Percentiles rank a stretch among this genome's conserved stretches.
Conservation (phyloP, 805 yeast species). For the Hanseniaspora osmophila region DNA sequence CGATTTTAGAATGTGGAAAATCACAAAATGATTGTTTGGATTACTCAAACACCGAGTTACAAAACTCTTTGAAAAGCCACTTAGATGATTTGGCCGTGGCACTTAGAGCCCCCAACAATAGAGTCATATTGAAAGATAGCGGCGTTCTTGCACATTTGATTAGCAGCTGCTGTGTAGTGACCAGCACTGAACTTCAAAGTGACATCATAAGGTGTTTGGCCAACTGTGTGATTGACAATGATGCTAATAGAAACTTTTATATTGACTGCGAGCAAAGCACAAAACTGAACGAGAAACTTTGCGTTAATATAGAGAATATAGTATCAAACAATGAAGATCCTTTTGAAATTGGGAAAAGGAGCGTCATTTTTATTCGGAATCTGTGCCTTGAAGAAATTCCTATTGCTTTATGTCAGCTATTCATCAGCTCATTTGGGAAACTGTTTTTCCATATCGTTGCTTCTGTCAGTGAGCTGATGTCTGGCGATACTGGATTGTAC, state of each 20-base stretch:
- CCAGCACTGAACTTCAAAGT: conserved; percentile 13
- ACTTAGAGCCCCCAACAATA: conserved; percentile 17
- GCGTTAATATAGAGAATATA: conserved; percentile 9
- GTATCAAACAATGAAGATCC: conserved; percentile 3
- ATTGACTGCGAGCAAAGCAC: conserved; percentile 2
- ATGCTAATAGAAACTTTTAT: conserved; percentile 15
- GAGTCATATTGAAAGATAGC: conserved; percentile 17
- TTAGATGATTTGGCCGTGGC: conserved; percentile 21
- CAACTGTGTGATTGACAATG: conserved; percentile 20
- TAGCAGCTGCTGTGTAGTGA: conserved; percentile 1
- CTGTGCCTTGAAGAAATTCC: conserved; percentile 13
- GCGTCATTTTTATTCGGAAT: conserved; percentile 18
- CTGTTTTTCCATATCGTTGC: neutral
- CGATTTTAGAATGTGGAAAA: conserved; percentile 9
- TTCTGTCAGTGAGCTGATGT: neutral
- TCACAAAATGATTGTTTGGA: neutral
- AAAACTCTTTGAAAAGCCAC: conserved; percentile 5
- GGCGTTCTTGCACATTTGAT: conserved; percentile 10
- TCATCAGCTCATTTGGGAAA: neutral
- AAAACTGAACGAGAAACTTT: conserved; percentile 10
- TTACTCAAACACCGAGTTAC: conserved; percentile 8
- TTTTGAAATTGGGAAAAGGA: conserved; percentile 15
- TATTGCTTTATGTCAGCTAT: neutral
- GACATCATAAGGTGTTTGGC: conserved; percentile 23
- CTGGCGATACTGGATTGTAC: neutral